Base-by-base conservation (phyloP, 192 early-diverging fungal genomes). In the Chytriomyces confervae region DNA sequence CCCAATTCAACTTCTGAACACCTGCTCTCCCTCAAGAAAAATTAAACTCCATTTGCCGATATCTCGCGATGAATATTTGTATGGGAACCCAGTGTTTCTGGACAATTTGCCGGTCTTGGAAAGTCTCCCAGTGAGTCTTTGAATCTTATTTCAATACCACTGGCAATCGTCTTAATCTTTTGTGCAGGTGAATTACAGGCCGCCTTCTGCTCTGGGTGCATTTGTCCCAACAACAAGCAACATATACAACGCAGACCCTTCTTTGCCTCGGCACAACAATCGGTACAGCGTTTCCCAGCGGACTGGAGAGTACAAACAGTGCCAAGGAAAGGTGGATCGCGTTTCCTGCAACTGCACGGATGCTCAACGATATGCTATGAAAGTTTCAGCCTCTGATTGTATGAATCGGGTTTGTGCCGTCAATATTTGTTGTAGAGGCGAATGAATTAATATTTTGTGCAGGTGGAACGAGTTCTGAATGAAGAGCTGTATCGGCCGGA, bases 111-210 rank as follows among this genome's bases (percentile, higher is more conserved):
- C 68, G 2, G 18, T 60, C 23, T 47, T 79, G 70, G 24, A 73
- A 66, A 44, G 2, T 50, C 71, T 79, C 23, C 77, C 77, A 6
- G 77, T 81, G 61, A 13, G 6, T 57, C 62, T n/a, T 65, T 47
- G 65, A 64, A 29, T 82, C 85, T 47, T 88, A 80, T 60, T 88
- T 85, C 16, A 80, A 79, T 67, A 81, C 82, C 72, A 89, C 87
- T 46, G 81, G 64, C 24, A 79, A 64, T 48, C 86, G 84, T 77
- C 87, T 87, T 46, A 74, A 77, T 20, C 44, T 77, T 62, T 81
- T 87, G 71, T 86, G 75, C 29, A 79, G 78, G 50, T 62, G 9
- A 79, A 79, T 50, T 79, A 79, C 47, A 43, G 78, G 20, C 78
- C 78, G 5, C 78, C 78, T 5, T 79, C 78, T 7, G 27, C 23